phyloP scores from a whole-genome alignment of 495 filamentous ascomycete species.

The Glarea lozoyensis region DNA sequence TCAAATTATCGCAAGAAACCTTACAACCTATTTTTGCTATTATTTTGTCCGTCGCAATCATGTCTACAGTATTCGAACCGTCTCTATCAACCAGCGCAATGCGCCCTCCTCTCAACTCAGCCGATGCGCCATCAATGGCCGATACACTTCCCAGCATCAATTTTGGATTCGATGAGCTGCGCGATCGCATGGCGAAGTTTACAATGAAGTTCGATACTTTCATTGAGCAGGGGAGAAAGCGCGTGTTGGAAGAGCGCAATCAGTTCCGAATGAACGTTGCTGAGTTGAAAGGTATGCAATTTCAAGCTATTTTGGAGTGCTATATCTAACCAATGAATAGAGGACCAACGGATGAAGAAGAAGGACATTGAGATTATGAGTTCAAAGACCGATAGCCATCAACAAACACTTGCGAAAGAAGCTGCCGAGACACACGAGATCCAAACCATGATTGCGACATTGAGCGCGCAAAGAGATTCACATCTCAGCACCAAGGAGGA shows the following conservation, averaged over 20 bases:
- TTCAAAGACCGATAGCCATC: slow-evolving; percentile 66
- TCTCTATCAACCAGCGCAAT: slow-evolving; percentile 66
- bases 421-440: slow-evolving; percentile 80
- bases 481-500: slow-evolving; percentile 63
- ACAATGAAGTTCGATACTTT: slow-evolving; percentile 87
- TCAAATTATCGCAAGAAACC: too few relatives aligned
- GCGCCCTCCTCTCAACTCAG: slow-evolving; percentile 52
- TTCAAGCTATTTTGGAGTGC: too few relatives aligned
- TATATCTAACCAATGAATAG: too few relatives aligned
- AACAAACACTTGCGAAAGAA: slow-evolving; percentile 78
- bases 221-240: slow-evolving; percentile 82
- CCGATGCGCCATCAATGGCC: slow-evolving; percentile 42
- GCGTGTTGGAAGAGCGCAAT: slow-evolving; percentile 85
- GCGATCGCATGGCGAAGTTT: slow-evolving; percentile 90
- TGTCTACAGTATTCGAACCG: slow-evolving; percentile 67
- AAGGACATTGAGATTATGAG: slow-evolving; percentile 79
- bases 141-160: slow-evolving; percentile 83
- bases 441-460: slow-evolving; percentile 66
- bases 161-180: slow-evolving; percentile 93
- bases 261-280: slow-evolving; percentile 85
- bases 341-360: slow-evolving; percentile 82
- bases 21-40: too few relatives aligned
- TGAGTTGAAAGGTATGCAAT: slow-evolving; percentile 79
- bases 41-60: too few relatives aligned
- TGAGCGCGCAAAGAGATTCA: slow-evolving; percentile 66